phyloP scores from a whole-genome alignment of 306 rosid species.

The Castanospermum australe region DNA sequence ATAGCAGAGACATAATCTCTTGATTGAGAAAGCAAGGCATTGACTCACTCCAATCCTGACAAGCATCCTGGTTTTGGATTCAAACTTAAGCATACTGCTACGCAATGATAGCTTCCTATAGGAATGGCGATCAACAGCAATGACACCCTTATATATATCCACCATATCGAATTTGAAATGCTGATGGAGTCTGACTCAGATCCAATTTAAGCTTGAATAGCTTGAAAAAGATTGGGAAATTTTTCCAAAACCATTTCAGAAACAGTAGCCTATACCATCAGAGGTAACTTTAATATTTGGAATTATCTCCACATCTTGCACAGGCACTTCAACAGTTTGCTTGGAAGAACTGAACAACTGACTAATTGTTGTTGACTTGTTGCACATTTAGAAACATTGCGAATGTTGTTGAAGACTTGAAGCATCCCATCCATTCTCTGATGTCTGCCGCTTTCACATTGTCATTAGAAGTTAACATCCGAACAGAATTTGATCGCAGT shows the following conservation, averaged over 20 bases:
- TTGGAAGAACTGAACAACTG: conserved; percentile 88
- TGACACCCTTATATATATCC: no score
- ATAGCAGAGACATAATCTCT: no score
- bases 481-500: conserved; percentile 80
- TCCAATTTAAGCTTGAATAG: conserved; percentile 77
- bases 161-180: conserved; percentile 73
- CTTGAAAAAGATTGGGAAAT: conserved; percentile 75
- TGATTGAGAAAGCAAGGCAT: no score
- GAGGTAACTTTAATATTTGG: conserved; percentile 68
- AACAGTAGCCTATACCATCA: conserved; percentile 74
- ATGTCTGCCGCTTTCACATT: conserved; percentile 72
- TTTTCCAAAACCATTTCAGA: conserved; percentile 97
- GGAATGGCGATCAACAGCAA: no score
- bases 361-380: conserved; percentile 99
- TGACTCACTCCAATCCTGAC: no score
- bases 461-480: conserved; percentile 96
- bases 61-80: no score
- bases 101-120: no score
- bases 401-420: conserved; percentile 74
- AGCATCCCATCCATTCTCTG: conserved; percentile 96
- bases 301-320: conserved; percentile 76
- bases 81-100: no score
- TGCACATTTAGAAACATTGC: conserved; percentile 89
- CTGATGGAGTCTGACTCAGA: conserved; percentile 73
- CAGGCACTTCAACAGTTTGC: conserved; percentile 67